phyloP scores from a whole-genome alignment of 2,329 filamentous ascomycete genomes.

The Fusarium proliferatum region DNA sequence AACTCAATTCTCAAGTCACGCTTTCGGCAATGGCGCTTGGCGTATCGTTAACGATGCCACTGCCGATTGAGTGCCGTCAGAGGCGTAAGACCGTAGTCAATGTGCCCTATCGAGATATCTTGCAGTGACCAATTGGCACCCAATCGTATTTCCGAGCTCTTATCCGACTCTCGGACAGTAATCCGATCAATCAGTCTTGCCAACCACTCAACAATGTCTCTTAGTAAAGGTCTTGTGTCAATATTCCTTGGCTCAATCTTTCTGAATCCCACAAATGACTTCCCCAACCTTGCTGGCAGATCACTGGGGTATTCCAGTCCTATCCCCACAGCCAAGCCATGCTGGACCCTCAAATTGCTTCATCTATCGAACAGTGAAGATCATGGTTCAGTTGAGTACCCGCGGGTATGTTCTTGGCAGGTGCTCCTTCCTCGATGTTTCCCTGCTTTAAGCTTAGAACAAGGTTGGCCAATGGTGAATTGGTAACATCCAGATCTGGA shows the following conservation, averaged over 20 bases:
- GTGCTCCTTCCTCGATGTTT: background rate
- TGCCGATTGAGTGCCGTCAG: background rate
- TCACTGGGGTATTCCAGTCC: background rate
- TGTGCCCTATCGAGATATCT: background rate
- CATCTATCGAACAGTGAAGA: background rate
- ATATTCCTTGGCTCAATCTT: background rate
- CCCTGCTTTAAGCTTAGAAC: conserved; percentile 4
- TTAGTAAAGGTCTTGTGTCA: background rate
- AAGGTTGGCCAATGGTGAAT: background rate
- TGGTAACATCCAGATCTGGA: background rate
- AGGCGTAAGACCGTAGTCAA: background rate
- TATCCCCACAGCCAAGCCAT: conserved; percentile 2
- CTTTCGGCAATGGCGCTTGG: background rate
- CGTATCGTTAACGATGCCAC: background rate
- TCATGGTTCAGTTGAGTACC: background rate
- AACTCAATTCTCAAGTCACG: background rate
- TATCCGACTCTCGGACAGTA: background rate
- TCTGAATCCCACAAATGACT: background rate
- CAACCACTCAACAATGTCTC: background rate
- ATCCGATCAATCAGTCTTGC: background rate
- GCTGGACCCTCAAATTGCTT: conserved; percentile 1
- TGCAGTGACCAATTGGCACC: background rate
- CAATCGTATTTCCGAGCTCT: background rate
- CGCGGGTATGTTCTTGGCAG: background rate
- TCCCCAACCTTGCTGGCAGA: background rate